Percentiles rank a stretch among this genome's conserved stretches.
These are phyloP conservation scores for Wallacemonas sp. DNA, from an alignment of 208 protist species.

Conservation along the genomic window DNA sequence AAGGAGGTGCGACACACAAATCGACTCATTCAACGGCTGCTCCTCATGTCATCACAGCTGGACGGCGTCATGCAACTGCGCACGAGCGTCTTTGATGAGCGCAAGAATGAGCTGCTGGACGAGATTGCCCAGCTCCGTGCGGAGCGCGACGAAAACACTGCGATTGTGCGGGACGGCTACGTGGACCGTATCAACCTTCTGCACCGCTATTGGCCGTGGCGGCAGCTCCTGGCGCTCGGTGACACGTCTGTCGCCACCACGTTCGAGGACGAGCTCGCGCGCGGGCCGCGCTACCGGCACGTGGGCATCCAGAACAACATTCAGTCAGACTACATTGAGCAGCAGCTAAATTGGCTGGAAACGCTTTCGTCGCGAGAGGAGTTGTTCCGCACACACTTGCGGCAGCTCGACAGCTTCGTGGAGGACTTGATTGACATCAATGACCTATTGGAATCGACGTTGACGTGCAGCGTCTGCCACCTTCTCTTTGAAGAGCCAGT, in stretches of 20 bases:
- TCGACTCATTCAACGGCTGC: conserved; percentile 38
- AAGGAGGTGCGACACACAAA: conserved; percentile 54
- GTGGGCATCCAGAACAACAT: conserved; percentile 85
- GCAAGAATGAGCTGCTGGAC: conserved; percentile 19
- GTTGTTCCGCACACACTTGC: conserved; percentile 58
- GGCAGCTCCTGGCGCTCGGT: conserved; percentile 76
- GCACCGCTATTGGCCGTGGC: conserved; percentile 87
- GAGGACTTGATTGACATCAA: conserved; percentile 85
- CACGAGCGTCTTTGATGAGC: conserved; percentile 19
- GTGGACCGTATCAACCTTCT: conserved; percentile 76
- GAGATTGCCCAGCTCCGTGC: conserved; percentile 46
- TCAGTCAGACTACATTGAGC: conserved; percentile 67
- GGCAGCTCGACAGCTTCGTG: conserved; percentile 64
- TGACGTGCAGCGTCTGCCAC: conserved; percentile 76
- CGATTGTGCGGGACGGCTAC: conserved; percentile 60
- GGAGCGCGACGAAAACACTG: conserved; percentile 30
- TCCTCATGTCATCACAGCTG: conserved; percentile 55
- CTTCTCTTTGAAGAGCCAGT: conserved; percentile 84
- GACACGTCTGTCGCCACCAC: conserved; percentile 69
- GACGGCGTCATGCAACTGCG: conserved; percentile 40
- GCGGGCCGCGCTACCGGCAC: conserved; percentile 77
- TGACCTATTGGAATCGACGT: conserved; percentile 65
- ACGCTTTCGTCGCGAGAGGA: conserved; percentile 52
- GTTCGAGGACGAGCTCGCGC: conserved; percentile 78
- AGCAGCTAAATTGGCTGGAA: conserved; percentile 80